Evolutionary conservation across 306 rosid genomes (phyloP).

Genomic region (Quercus cerris): DNA sequence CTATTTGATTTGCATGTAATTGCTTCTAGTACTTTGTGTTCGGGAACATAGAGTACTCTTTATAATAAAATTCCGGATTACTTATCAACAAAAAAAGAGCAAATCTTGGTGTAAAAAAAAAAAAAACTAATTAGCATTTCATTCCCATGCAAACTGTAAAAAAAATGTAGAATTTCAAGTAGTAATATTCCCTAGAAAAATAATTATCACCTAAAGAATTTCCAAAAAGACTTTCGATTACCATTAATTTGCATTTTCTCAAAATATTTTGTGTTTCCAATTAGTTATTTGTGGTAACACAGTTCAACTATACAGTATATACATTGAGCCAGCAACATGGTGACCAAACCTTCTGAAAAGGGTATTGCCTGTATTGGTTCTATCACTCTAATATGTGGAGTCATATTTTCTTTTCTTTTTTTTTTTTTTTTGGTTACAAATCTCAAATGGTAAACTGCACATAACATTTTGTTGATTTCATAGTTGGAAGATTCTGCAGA

Average conservation of each 20-base stretch:
- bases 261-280: background rate
- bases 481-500: conserved; percentile 6
- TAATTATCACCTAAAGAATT: background rate
- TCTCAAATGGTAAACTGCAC: background rate
- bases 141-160: background rate
- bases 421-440: background rate
- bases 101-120: background rate
- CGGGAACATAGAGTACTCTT: too few relatives aligned
- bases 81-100: background rate
- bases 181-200: background rate
- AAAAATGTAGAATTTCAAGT: too few relatives aligned
- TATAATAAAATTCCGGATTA: too few relatives aligned
- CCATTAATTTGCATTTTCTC: background rate
- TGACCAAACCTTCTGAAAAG: background rate
- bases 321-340: background rate
- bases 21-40: too few relatives aligned
- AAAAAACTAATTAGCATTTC: background rate
- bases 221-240: background rate
- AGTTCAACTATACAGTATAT: background rate
- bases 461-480: background rate
- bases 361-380: background rate
- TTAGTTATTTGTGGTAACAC: background rate
- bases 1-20: too few relatives aligned
- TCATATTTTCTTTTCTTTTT: background rate
- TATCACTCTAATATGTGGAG: background rate